phyloP scores from a whole-genome alignment of 1,284 basidiomycete genomes.

The Ceratobasidium sp. region DNA sequence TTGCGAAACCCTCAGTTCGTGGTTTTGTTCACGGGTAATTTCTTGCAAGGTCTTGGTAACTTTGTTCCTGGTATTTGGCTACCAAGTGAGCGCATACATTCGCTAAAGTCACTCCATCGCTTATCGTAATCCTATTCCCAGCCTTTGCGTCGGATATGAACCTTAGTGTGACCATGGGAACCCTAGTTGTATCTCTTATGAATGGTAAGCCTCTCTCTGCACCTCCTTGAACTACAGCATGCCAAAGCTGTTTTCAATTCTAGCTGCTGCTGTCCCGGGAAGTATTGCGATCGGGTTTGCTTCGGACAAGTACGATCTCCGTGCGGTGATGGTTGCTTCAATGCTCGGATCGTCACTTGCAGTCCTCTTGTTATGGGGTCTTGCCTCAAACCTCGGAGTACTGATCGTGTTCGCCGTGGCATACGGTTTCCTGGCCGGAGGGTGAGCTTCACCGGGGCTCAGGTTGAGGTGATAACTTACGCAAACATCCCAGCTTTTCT shows the following conservation, averaged over 20 bases:
- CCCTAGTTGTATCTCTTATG: conserved; percentile 41
- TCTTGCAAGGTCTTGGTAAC: conserved; percentile 42
- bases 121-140: neutral
- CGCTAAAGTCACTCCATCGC: neutral
- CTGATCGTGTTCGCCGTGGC: conserved; percentile 38
- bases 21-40: conserved; percentile 39
- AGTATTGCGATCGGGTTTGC: conserved; percentile 39
- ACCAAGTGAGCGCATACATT: conserved; percentile 24
- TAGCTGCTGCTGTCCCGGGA: conserved; percentile 40
- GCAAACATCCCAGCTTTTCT: conserved; percentile 34
- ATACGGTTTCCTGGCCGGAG: conserved; percentile 41
- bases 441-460: conserved; percentile 5
- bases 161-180: conserved; percentile 41
- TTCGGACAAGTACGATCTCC: conserved; percentile 40
- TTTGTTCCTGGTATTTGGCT: conserved; percentile 43
- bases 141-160: conserved; percentile 42
- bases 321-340: conserved; percentile 34
- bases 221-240: neutral
- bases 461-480: neutral
- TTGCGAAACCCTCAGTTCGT: conserved; percentile 39
- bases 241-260: neutral
- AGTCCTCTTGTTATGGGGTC: conserved; percentile 40
- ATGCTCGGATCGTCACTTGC: conserved; percentile 40
- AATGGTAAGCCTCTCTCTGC: conserved; percentile 36
- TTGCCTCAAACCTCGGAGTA: conserved; percentile 34